Evolutionary conservation across 73 alveolate genomes (phyloP).

Genomic region (Paramecium pentaurelia): DNA sequence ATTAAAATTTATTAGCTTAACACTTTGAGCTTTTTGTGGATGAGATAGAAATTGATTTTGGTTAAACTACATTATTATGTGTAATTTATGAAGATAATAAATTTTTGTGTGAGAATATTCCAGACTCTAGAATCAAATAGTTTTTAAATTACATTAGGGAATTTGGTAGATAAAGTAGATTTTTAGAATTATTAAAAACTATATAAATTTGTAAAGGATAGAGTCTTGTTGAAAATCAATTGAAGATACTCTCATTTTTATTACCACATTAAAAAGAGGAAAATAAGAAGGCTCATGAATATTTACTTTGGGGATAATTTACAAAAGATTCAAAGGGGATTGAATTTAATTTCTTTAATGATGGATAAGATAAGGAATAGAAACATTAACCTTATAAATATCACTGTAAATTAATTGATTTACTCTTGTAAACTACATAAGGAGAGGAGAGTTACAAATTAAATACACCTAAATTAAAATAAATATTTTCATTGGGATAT

Average conservation of each 20-base stretch:
- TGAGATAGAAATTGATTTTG: constrained; percentile 50
- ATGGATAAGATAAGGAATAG: not conserved
- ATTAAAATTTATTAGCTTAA: constrained; percentile 24
- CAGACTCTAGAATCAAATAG: not conserved
- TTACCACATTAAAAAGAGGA: constrained; percentile 49
- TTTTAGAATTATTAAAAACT: constrained; percentile 39
- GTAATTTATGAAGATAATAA: constrained; percentile 52
- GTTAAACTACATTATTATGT: constrained; percentile 27
- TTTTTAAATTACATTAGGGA: not conserved
- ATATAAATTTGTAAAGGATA: not conserved
- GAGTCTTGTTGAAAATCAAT: constrained; percentile 47
- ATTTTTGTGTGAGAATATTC: constrained; percentile 40
- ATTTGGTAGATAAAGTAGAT: constrained; percentile 52
- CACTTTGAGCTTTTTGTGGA: constrained; percentile 51
- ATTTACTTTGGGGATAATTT: not conserved
- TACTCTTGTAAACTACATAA: not conserved
- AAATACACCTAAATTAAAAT: not conserved
- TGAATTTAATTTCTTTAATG: not conserved
- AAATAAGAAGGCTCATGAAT: not conserved
- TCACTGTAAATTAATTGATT: not conserved
- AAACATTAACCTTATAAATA: not conserved
- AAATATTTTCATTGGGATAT: not conserved
- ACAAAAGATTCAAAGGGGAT: not conserved
- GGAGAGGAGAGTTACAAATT: not conserved
- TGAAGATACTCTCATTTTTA: constrained; percentile 37